These are phyloP conservation scores for Erysiphe neolycopersici DNA, from an alignment of 2,329 filamentous ascomycete genomes.

Conservation along the genomic window DNA sequence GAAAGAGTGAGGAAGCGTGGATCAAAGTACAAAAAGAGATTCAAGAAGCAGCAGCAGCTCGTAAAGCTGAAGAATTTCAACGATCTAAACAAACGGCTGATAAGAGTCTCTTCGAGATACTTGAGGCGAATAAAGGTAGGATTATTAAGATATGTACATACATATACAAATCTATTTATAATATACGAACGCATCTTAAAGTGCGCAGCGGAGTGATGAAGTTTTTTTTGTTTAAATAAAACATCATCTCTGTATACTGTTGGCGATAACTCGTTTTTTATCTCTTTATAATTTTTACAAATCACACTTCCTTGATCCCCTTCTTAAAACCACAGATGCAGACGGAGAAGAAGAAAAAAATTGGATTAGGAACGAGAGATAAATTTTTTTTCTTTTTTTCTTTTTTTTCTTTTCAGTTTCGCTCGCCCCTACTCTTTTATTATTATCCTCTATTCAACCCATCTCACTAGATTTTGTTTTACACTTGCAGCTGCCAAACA, in stretches of 20 bases:
- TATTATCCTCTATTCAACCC: background rate
- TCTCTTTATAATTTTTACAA: too few relatives aligned
- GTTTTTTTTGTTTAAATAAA: too few relatives aligned
- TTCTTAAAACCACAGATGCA: too few relatives aligned
- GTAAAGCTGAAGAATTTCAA: background rate
- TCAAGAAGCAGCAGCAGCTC: background rate
- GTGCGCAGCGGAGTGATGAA: background rate
- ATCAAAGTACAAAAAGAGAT: background rate
- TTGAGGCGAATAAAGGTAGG: slow-evolving; percentile 59
- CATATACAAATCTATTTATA: background rate
- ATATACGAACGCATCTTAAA: background rate
- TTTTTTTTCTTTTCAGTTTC: background rate
- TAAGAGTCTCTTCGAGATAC: slow-evolving; percentile 42
- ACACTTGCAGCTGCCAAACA: slow-evolving; percentile 40
- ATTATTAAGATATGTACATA: background rate
- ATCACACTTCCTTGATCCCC: too few relatives aligned
- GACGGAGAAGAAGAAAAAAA: too few relatives aligned
- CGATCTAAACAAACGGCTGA: slow-evolving; percentile 6
- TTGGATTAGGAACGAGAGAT: too few relatives aligned
- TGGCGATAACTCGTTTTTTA: too few relatives aligned
- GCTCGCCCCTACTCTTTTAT: too few relatives aligned
- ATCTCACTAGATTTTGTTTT: slow-evolving; percentile 12
- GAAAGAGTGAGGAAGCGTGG: background rate
- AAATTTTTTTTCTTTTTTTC: too few relatives aligned
- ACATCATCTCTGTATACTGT: too few relatives aligned